Evolutionary conservation across 139 green algal genomes (phyloP), one percentile per base, ranked within the genome.

Genomic region (Chlamydomonas asymmetrica): DNA sequence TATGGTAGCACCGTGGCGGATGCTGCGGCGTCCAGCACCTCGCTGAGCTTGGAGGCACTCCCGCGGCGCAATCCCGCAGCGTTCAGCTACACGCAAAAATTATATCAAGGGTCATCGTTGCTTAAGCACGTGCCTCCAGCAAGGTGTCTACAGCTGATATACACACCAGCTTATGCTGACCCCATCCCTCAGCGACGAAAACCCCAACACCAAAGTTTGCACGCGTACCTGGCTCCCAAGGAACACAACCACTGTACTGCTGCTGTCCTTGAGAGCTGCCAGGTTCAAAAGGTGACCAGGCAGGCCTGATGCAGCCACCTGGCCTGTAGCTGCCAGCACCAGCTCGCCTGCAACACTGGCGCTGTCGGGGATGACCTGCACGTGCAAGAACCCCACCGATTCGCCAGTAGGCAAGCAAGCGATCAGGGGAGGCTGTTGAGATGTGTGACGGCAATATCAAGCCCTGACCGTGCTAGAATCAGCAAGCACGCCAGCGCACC

Each of bases 1-100:
- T 76, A 82, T n/a, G 75, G 75, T 27, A 82, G 10, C 7, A 66
- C 75, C 57, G 76, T 41, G 0, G 75, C 72, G 0, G 75, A 76
- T 31, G 39, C 59, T 2, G 75, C 75, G n/a, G 32, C 35, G 45
- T 9, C 34, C 4, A 82, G 20, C 3, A 82, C 6, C 3, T 25
- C 6, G 48, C 43, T 32, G 13, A 82, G 75, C n/a, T n/a, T 50
- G 6, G 23, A 7, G 2, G 72, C 48, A 3, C 54, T 40, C 13
- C 67, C n/a, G 31, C 41, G 38, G 23, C 75, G 65, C 75, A 82
- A 63, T 35, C 66, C 75, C 23, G 66, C 35, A 22, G 43, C 56
- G 18, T 73, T 59, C 65, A 82, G 43, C 75, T 82, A 43, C 45
- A 29, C 16, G 34, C n/a, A n/a, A n/a, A n/a, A n/a, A n/a, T n/a